A percentile compares a stretch with the other conserved stretches of the same genome.
Evolutionary conservation across 106 monocot genomes (phyloP).

Genomic region (Agapanthus africanus): DNA sequence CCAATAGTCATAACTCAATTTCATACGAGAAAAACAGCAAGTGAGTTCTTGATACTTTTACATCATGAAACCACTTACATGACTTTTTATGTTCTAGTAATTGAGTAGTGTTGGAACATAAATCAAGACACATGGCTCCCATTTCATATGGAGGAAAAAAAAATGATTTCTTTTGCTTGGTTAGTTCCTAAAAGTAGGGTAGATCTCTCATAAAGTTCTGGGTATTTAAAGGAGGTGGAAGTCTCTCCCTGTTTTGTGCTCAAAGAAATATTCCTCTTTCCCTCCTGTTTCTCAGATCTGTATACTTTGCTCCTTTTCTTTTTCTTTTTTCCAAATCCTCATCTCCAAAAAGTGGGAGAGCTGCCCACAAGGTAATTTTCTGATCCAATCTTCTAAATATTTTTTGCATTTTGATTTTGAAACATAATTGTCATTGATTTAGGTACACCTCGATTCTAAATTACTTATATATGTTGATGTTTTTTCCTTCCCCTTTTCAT

Average conservation of each 20-base stretch:
- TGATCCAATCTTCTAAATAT: not conserved
- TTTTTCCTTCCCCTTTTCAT: no score
- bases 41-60: no score
- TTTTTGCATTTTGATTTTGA: not conserved
- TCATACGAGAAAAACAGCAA: no score
- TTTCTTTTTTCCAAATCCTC: no score
- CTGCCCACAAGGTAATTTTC: not conserved
- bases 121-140: no score
- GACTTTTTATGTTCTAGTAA: not conserved
- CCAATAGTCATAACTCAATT: no score
- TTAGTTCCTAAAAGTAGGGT: not conserved
- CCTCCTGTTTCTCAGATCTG: not conserved
- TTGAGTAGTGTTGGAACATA: not conserved
- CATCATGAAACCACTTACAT: no score
- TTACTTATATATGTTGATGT: no score
- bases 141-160: not conserved
- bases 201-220: not conserved
- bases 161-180: not conserved
- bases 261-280: not conserved
- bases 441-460: not conserved
- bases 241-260: not conserved
- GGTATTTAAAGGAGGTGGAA: constrained; percentile 5
- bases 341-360: not conserved
- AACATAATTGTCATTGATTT: not conserved
- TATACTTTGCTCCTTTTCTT: not conserved